These are phyloP conservation scores for Phytophthora aleatoria DNA, from an alignment of 352 stramenopile genomes.

Conservation along the genomic window DNA sequence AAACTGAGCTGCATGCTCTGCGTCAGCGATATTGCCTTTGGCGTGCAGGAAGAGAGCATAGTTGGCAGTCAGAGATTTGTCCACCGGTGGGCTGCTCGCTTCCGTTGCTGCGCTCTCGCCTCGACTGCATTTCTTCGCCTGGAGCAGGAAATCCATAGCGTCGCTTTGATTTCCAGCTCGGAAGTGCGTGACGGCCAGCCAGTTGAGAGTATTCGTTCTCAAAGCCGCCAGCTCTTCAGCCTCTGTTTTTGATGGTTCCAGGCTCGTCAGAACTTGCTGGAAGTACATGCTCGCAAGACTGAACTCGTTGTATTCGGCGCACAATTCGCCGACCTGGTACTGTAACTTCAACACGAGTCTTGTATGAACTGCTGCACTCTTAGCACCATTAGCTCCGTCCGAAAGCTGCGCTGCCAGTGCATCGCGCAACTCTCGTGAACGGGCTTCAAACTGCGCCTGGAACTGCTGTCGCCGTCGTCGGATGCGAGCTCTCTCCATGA, in stretches of 20 bases:
- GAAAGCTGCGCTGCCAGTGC: conserved; percentile 12
- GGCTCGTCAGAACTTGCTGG: conserved; percentile 30
- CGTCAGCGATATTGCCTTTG: conserved; percentile 38
- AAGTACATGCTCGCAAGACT: conserved; percentile 43
- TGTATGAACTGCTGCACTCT: conserved; percentile 11
- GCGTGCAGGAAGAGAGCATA: conserved; percentile 52
- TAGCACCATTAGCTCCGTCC: neutral
- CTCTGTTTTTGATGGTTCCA: conserved; percentile 3
- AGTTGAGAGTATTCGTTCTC: conserved; percentile 43
- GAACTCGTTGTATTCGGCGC: conserved; percentile 37
- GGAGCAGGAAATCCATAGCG: conserved; percentile 45
- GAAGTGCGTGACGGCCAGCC: conserved; percentile 41
- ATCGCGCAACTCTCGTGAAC: conserved; percentile 30
- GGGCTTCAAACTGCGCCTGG: conserved; percentile 29
- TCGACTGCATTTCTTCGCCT: conserved; percentile 41
- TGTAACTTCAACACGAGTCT: conserved; percentile 30
- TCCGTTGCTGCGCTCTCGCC: neutral
- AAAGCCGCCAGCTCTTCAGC: conserved; percentile 27
- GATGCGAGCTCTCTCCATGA: conserved; percentile 40
- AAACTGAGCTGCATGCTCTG: conserved; percentile 32
- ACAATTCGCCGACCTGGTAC: conserved; percentile 45
- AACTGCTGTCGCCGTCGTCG: conserved; percentile 38
- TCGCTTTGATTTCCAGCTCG: conserved; percentile 33
- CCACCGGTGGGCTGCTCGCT: conserved; percentile 7
- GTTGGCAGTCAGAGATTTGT: conserved; percentile 45